These are phyloP conservation scores for Fistulinella prunicolor DNA, from an alignment of 768 basidiomycete genomes.

Conservation along the genomic window DNA sequence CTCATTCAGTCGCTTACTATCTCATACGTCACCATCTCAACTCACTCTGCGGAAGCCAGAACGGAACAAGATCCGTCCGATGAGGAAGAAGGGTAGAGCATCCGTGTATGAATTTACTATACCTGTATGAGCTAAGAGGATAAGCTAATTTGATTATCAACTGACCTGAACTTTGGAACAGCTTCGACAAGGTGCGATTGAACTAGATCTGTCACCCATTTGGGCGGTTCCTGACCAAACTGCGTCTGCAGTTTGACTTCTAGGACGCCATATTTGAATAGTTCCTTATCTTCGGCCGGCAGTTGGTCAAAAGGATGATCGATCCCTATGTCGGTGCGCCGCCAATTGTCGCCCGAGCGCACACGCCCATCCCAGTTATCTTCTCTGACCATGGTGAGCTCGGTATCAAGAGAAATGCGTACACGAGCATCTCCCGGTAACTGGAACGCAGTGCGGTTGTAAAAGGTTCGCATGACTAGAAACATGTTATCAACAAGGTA, in stretches of 20 bases:
- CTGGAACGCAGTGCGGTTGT: slow-evolving; percentile 98
- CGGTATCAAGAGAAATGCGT: slow-evolving; percentile 96
- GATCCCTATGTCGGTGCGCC: slow-evolving; percentile 89
- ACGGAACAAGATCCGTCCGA: slow-evolving; percentile 93
- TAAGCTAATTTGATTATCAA: background rate
- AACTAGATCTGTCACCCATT: slow-evolving; percentile 97
- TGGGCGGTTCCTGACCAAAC: slow-evolving; percentile 89
- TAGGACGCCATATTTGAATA: slow-evolving; percentile 95
- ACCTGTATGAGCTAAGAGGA: slow-evolving; percentile 3
- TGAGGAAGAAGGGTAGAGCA: slow-evolving; percentile 90
- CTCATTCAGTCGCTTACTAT: background rate
- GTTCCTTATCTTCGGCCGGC: slow-evolving; percentile 74
- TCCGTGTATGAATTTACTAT: slow-evolving; percentile 92
- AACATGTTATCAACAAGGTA: background rate
- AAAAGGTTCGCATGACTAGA: slow-evolving; percentile 93
- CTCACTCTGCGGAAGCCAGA: slow-evolving; percentile 96
- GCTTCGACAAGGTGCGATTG: slow-evolving; percentile 94
- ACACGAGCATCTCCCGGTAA: slow-evolving; percentile 98
- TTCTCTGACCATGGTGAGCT: slow-evolving; percentile 90
- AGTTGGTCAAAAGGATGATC: slow-evolving; percentile 87
- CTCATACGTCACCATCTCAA: background rate
- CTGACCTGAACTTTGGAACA: slow-evolving; percentile 93
- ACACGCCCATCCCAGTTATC: slow-evolving; percentile 89
- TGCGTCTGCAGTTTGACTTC: slow-evolving; percentile 99
- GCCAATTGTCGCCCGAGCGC: slow-evolving; percentile 89